phyloP scores from a whole-genome alignment of 2,329 filamentous ascomycete genomes.

The Stachybotrys elegans region DNA sequence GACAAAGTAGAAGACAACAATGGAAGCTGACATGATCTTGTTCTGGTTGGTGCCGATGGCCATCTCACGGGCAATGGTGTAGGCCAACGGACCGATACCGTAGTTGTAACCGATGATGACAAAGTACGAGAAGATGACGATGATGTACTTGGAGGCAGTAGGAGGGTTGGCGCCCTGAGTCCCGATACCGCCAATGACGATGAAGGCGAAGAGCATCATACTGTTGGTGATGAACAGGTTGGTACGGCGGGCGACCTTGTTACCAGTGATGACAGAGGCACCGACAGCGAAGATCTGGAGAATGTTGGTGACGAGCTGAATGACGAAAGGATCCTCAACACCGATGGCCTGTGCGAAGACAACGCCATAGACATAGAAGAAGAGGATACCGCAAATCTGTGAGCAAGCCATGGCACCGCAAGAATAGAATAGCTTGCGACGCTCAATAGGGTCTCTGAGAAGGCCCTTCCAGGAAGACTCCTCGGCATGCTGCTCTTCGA shows the following conservation, averaged over 20 bases:
- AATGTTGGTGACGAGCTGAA: constrained; percentile 31
- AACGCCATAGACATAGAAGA: constrained; percentile 35
- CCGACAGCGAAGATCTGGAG: constrained; percentile 32
- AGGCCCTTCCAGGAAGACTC: constrained; percentile 31
- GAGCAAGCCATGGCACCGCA: constrained; percentile 35
- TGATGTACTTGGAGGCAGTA: constrained; percentile 12
- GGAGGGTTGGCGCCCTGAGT: constrained; percentile 9
- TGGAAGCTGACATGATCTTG: constrained; percentile 36
- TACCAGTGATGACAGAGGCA: constrained; percentile 26
- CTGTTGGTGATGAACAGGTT: constrained; percentile 29
- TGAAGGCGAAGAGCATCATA: constrained; percentile 27
- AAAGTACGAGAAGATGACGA: constrained; percentile 19
- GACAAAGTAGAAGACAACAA: constrained; percentile 32
- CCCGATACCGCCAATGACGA: constrained; percentile 21
- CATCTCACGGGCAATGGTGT: constrained; percentile 35
- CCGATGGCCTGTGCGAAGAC: constrained; percentile 34
- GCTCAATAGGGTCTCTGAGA: constrained; percentile 34
- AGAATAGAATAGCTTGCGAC: constrained; percentile 36
- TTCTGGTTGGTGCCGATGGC: constrained; percentile 38
- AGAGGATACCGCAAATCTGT: constrained; percentile 40
- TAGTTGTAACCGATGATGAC: constrained; percentile 34
- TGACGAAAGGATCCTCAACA: constrained; percentile 29
- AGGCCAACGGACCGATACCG: constrained; percentile 30
- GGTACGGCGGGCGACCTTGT: constrained; percentile 27
- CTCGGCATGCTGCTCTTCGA: constrained; percentile 17